Evolutionary conservation across 331 rosid species (phyloP).

Genomic region (Telfairia occidentalis): DNA sequence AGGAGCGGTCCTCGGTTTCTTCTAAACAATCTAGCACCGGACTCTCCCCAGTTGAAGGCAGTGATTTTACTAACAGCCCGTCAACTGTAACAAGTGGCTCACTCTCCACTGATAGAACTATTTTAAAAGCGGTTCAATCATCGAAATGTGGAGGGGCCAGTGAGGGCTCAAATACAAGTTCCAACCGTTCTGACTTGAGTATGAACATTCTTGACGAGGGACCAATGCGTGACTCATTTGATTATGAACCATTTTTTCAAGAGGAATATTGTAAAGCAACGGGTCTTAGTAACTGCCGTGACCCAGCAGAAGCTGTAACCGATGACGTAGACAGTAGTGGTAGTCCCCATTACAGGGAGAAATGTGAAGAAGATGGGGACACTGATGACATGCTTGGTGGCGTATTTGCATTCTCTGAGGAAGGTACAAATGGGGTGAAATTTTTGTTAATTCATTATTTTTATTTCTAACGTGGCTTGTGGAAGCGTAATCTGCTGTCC

Average conservation of each 20-base stretch:
- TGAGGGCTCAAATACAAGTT: constrained; percentile 47
- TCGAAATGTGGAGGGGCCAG: constrained; percentile 31
- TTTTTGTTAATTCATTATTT: constrained; percentile 1
- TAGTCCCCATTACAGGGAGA: constrained; percentile 64
- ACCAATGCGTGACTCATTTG: constrained; percentile 42
- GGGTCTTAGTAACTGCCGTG: constrained; percentile 28
- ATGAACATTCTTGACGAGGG: constrained; percentile 53
- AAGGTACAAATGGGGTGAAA: constrained; percentile 43
- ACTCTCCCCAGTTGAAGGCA: constrained; percentile 23
- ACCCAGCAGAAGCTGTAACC: constrained; percentile 40
- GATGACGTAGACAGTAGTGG: constrained; percentile 58
- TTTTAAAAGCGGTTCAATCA: constrained; percentile 33
- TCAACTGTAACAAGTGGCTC: constrained; percentile 31
- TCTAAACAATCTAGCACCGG: constrained; percentile 22
- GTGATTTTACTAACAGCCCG: constrained; percentile 17
- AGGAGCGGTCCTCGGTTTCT: constrained; percentile 24
- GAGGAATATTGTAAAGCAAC: constrained; percentile 73
- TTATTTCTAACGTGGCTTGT: background rate
- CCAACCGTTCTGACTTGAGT: constrained; percentile 46
- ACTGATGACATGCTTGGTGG: constrained; percentile 72
- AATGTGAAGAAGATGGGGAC: constrained; percentile 64
- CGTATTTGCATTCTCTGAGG: constrained; percentile 78
- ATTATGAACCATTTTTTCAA: constrained; percentile 56
- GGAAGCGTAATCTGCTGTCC: background rate
- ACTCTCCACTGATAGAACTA: constrained; percentile 31